phyloP scores from a whole-genome alignment of 1,284 basidiomycete species.

The Schizophyllum amplum region DNA sequence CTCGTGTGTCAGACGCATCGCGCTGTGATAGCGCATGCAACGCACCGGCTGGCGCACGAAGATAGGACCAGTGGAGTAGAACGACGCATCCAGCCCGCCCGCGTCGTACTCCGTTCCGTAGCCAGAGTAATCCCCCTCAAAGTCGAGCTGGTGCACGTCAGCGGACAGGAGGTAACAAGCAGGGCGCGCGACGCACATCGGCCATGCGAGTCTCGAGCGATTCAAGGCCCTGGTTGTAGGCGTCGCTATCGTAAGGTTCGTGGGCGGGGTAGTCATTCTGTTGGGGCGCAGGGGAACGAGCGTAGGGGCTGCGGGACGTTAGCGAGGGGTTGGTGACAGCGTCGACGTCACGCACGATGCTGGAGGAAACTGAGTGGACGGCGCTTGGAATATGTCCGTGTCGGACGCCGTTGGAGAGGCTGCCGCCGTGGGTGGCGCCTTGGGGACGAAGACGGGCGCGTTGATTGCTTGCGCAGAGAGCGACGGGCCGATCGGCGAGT shows the following conservation, averaged over 20 bases:
- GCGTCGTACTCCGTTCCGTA: background rate
- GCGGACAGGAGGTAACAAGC: background rate
- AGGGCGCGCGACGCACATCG: background rate
- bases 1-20: background rate
- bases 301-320: background rate
- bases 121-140: background rate
- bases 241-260: background rate
- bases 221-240: background rate
- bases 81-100: constrained; percentile 27
- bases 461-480: constrained; percentile 43
- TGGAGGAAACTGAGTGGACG: constrained; percentile 1
- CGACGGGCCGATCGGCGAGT: constrained; percentile 31
- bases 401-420: constrained; percentile 13
- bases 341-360: background rate
- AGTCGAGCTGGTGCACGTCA: background rate
- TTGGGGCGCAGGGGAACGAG: constrained; percentile 2
- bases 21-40: constrained; percentile 8
- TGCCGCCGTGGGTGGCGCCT: constrained; percentile 29
- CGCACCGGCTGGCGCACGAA: constrained; percentile 66
- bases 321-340: background rate
- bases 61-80: constrained; percentile 44
- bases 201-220: background rate
- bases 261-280: background rate
- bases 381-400: constrained; percentile 19
- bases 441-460: constrained; percentile 84